Percentiles rank a stretch among this genome's conserved stretches.
Conservation (phyloP, 1,139 yeast genomes). For the Hansenula lynferdii region DNA sequence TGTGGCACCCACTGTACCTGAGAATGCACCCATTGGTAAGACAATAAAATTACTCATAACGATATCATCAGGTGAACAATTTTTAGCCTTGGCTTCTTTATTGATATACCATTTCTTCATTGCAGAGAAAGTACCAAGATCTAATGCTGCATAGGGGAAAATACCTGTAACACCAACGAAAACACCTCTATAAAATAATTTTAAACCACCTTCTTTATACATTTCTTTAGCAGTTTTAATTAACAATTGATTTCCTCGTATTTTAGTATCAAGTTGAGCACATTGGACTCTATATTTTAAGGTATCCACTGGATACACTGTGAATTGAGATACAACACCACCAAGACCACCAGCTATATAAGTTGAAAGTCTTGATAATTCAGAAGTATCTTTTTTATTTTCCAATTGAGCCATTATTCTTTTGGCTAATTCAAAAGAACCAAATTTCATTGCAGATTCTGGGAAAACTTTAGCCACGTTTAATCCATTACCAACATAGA, state of each 20-base stretch:
- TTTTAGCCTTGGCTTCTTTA: slow-evolving; percentile 50
- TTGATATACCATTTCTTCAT: slow-evolving; percentile 72
- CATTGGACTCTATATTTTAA: slow-evolving; percentile 81
- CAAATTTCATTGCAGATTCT: slow-evolving; percentile 96
- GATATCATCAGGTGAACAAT: slow-evolving; percentile 58
- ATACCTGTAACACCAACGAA: slow-evolving; percentile 88
- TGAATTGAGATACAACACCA: slow-evolving; percentile 87
- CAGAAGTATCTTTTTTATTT: slow-evolving; percentile 68
- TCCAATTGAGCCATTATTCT: slow-evolving; percentile 69
- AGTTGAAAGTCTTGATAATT: slow-evolving; percentile 72
- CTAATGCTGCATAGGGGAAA: slow-evolving; percentile 96
- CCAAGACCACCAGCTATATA: slow-evolving; percentile 95
- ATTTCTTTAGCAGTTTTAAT: slow-evolving; percentile 67
- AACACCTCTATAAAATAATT: slow-evolving; percentile 80
- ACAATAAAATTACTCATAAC: slow-evolving; percentile 75
- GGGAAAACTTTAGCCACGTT: slow-evolving; percentile 95
- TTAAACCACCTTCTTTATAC: slow-evolving; percentile 75
- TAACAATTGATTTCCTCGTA: slow-evolving; percentile 58
- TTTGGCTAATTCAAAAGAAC: slow-evolving; percentile 88
- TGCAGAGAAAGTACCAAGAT: slow-evolving; percentile 87
- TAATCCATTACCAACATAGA: slow-evolving; percentile 93
- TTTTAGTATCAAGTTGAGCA: slow-evolving; percentile 57
- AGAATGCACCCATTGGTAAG: slow-evolving; percentile 84
- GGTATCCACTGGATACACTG: slow-evolving; percentile 96
- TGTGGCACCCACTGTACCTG: slow-evolving; percentile 95